These are phyloP conservation scores for Annulohypoxylon nitens DNA, from an alignment of 495 filamentous ascomycete genomes.

Conservation along the genomic window DNA sequence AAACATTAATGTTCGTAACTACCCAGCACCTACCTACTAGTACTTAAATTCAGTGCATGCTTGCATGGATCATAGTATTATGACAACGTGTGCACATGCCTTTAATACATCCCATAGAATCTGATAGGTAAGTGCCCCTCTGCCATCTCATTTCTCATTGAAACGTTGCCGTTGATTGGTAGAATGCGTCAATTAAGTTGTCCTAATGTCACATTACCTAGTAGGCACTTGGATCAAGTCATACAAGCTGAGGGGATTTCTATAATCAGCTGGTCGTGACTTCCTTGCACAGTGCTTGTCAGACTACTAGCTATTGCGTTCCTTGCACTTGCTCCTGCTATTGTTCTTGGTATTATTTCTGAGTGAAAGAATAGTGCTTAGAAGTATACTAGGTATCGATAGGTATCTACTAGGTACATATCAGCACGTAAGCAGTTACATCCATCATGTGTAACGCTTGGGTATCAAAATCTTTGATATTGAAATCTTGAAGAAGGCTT, in stretches of 20 bases:
- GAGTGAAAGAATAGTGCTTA: no score
- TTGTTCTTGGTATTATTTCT: no score
- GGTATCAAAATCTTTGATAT: no score
- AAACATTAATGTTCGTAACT: no score
- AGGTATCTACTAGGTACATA: no score
- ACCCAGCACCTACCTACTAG: background rate
- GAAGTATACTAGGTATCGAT: no score
- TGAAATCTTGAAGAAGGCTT: no score
- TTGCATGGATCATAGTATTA: background rate
- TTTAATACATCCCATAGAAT: background rate
- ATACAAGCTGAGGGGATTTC: background rate
- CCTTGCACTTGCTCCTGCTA: no score
- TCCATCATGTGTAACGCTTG: no score
- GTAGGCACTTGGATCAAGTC: background rate
- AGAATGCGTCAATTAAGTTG: background rate
- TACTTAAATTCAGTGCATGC: background rate
- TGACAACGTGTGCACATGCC: background rate
- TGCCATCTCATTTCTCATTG: background rate
- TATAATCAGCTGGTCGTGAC: background rate
- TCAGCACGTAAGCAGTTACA: no score
- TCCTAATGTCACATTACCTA: background rate
- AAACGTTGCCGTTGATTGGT: background rate
- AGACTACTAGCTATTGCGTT: background rate
- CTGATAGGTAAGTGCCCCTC: background rate
- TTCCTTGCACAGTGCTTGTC: conserved; percentile 6